Evolutionary conservation across 2,329 filamentous ascomycete species (phyloP).

Genomic region (Aspergillus tamarii): DNA sequence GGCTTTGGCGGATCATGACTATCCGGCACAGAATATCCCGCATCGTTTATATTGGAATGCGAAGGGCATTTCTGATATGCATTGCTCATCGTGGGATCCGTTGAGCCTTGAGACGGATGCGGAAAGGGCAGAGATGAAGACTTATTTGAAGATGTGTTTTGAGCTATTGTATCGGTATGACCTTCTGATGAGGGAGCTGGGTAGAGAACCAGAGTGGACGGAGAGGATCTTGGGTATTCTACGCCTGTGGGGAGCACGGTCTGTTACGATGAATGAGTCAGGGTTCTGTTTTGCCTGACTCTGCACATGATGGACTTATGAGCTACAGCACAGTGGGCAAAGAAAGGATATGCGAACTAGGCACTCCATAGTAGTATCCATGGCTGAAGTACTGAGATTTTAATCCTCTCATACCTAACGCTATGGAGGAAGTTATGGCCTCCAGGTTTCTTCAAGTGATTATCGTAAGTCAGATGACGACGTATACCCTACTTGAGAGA

Average conservation of each 20-base stretch:
- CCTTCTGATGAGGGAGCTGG: constrained; percentile 1
- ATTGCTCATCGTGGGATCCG: neutral
- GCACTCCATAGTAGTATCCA: neutral
- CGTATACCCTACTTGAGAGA: neutral
- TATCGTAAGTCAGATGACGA: neutral
- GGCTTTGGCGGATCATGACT: constrained; percentile 1
- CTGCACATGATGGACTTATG: no score
- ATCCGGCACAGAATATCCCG: constrained; percentile 5
- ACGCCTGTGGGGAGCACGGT: neutral
- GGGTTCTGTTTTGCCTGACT: neutral
- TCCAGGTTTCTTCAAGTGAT: neutral
- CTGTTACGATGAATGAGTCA: neutral
- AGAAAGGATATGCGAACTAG: neutral
- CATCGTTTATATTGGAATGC: constrained; percentile 7
- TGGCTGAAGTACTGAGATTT: neutral
- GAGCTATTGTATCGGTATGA: constrained; percentile 7
- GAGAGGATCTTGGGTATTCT: neutral
- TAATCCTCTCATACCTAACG: neutral
- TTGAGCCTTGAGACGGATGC: neutral
- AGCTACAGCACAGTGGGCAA: neutral
- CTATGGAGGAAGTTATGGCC: neutral
- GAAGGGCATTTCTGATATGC: neutral
- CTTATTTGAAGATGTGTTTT: constrained; percentile 10
- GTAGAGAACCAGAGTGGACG: neutral
- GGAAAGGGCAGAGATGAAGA: neutral